A percentile compares a stretch with the other conserved stretches of the same genome.
These are phyloP conservation scores for Oxytropis ochrocephala DNA, from an alignment of 306 rosid species.

Conservation along the genomic window DNA sequence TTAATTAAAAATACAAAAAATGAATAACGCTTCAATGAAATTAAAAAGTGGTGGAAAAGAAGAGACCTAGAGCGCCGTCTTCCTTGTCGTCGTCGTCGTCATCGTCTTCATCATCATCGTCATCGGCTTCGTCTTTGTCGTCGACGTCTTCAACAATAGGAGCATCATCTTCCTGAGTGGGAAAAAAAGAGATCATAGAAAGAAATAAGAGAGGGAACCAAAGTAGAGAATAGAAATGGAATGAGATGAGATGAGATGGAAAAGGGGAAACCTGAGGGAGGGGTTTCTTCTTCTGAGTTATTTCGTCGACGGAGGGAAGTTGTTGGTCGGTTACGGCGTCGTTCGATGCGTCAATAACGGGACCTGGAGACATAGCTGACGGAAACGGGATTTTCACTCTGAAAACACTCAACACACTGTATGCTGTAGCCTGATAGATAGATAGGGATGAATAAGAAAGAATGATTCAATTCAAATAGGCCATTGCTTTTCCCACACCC, in stretches of 20 bases:
- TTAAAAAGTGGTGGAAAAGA: background rate
- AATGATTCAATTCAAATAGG: no score
- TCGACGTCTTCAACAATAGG: conserved; percentile 59
- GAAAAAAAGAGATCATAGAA: background rate
- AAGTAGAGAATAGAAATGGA: background rate
- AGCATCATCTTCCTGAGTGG: conserved; percentile 41
- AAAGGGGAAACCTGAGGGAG: conserved; percentile 28
- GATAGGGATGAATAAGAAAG: background rate
- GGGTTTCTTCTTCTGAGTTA: conserved; percentile 28
- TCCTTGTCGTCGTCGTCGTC: conserved; percentile 45
- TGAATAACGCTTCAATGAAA: background rate
- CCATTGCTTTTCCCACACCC: no score
- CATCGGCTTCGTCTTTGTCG: conserved; percentile 47
- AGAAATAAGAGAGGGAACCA: background rate
- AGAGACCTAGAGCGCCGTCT: conserved; percentile 48
- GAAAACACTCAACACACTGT: background rate
- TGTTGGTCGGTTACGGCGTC: conserved; percentile 36
- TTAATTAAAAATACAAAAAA: background rate
- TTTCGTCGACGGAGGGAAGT: conserved; percentile 27
- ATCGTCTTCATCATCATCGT: conserved; percentile 33
- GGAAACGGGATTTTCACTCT: background rate
- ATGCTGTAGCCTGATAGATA: background rate
- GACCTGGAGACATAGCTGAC: conserved; percentile 65
- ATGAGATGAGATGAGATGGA: background rate
- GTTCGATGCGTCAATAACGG: conserved; percentile 36